Evolutionary conservation across 345 rosid species (phyloP).

Genomic region (Hypericum androsaemum): DNA sequence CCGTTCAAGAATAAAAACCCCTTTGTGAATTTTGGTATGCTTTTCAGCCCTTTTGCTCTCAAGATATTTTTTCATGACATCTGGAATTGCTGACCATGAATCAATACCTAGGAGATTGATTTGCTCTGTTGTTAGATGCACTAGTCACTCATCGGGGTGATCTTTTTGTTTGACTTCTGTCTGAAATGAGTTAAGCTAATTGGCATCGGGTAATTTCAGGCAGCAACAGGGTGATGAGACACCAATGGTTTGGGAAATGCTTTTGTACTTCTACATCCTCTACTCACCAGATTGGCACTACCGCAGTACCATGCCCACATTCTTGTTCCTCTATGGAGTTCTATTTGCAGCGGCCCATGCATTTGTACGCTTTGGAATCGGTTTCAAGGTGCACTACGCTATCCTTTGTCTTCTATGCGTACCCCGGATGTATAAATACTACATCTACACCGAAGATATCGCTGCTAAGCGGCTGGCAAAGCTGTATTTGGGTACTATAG

Average conservation of each 20-base stretch:
- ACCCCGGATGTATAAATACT: constrained; percentile 93
- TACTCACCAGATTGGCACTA: constrained; percentile 99
- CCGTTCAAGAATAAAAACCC: too few relatives aligned
- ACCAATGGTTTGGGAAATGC: constrained; percentile 99
- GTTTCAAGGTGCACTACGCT: constrained; percentile 80
- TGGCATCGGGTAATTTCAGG: constrained; percentile 25
- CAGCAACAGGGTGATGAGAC: constrained; percentile 98
- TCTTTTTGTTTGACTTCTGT: not conserved
- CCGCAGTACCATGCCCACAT: constrained; percentile 87
- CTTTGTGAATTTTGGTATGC: too few relatives aligned
- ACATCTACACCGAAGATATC: constrained; percentile 61
- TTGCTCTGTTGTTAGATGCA: too few relatives aligned
- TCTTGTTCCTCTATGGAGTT: constrained; percentile 82
- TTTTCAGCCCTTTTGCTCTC: too few relatives aligned
- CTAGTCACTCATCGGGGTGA: not conserved
- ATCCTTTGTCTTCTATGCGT: constrained; percentile 73
- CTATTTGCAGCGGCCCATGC: constrained; percentile 66
- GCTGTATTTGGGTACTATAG: constrained; percentile 50
- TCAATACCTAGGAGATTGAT: too few relatives aligned
- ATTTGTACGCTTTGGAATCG: constrained; percentile 50
- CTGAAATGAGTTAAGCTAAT: not conserved
- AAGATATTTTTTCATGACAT: too few relatives aligned
- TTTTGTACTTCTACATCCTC: constrained; percentile 82
- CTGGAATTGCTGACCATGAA: too few relatives aligned
- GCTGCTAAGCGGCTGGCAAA: constrained; percentile 69